Percentiles rank a stretch among this genome's conserved stretches.
These are phyloP conservation scores for Sporothrix variecibatus DNA, from an alignment of 2,329 filamentous ascomycete species.

Conservation along the genomic window DNA sequence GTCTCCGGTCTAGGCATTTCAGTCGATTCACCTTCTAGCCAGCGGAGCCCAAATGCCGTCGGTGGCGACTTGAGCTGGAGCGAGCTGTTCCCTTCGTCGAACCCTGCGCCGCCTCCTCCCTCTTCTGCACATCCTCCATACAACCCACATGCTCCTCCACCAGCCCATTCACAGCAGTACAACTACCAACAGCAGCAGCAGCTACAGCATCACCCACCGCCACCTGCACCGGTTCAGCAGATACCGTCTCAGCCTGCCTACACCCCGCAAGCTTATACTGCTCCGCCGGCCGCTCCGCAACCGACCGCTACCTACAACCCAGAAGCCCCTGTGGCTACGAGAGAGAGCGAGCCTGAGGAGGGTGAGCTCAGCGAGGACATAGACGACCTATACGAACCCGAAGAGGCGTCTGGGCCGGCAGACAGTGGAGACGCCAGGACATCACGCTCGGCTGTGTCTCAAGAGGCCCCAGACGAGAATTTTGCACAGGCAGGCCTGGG, in stretches of 20 bases:
- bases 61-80: constrained; percentile 28
- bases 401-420: constrained; percentile 13
- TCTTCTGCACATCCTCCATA: background rate
- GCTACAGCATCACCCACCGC: background rate
- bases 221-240: background rate
- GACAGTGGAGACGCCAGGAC: background rate
- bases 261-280: background rate
- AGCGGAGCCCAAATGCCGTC: constrained; percentile 23
- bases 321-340: background rate
- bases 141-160: background rate
- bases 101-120: background rate
- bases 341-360: constrained; percentile 57
- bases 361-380: constrained; percentile 75
- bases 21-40: constrained; percentile 27
- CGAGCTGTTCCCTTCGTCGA: constrained; percentile 23
- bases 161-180: background rate
- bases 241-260: background rate
- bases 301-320: background rate
- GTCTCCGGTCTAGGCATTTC: constrained; percentile 46
- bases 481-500: background rate
- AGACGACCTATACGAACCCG: constrained; percentile 38
- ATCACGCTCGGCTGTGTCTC: background rate
- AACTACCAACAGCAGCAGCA: background rate
- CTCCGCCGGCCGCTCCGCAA: background rate
- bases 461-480: background rate